Base-by-base conservation (phyloP, 2,329 filamentous ascomycete species). In the Fusarium gaditjirri region DNA sequence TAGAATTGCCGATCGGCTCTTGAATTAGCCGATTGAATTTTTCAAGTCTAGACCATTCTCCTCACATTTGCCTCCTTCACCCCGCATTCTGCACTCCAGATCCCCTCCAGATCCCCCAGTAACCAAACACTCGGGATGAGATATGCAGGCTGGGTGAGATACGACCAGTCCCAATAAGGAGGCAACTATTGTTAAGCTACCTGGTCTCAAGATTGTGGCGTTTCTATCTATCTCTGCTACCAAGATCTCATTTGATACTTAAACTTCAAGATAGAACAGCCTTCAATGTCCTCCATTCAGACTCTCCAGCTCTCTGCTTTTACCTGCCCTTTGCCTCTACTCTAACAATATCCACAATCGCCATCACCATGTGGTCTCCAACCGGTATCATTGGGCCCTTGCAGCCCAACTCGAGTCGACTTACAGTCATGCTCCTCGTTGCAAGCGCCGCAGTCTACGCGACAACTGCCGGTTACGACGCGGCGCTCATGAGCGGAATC, bases 301-400 rank as follows among this genome's bases (percentile, higher is more conserved):
- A 29, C 21, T 25, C 38, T 7, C 6, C 1, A 6, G 6, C 16
- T 4, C 12, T 27, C 23, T 21, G 1, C 17, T 2, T n/a, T 35
- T 8, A 19, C n/a, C 3, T 5, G 0, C 0, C 0, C 17, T 16
- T 10, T 43, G 1, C n/a, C 0, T 10, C 1, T 31, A 2, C 9
- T 16, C 13, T 33, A 2, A 16, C 3, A 55, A 13, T 21, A 7
- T 10, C 6, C 7, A 9, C 2, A 25, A 7, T 7, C 1, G 19
- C 23, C 17, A 21, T 1, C 4, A n/a, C 11, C 4, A 55, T 55
- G 53, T 46, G 53, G 38, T 43, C 53, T 4, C 53, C 53, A 21
- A 46, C 53, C 1, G 53, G 53, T 44, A 8, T 55, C 12, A 13
- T 43, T 5, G 53, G 53, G 7, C 53, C 53, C 3, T 35, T 55